These are phyloP conservation scores for Gyromitra esculenta DNA, from an alignment of 2,329 filamentous ascomycete genomes.

Conservation along the genomic window DNA sequence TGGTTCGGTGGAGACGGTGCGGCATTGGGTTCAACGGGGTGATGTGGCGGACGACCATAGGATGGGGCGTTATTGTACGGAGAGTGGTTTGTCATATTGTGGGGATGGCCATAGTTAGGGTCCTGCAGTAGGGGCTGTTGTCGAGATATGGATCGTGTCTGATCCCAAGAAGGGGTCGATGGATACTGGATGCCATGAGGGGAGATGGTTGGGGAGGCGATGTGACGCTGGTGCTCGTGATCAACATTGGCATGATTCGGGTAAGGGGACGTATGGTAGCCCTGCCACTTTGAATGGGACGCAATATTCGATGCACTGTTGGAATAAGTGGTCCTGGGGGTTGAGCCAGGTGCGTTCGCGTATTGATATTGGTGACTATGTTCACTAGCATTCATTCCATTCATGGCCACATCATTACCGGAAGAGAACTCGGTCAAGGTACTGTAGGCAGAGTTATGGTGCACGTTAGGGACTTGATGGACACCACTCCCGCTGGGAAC, in stretches of 20 bases:
- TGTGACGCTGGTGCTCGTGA: conserved; percentile 46
- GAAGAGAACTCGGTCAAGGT: conserved; percentile 20
- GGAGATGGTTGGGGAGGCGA: conserved; percentile 33
- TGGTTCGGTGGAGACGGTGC: conserved; percentile 54
- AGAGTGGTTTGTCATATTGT: conserved; percentile 47
- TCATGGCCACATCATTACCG: conserved; percentile 41
- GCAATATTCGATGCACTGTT: conserved; percentile 20
- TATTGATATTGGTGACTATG: conserved; percentile 48
- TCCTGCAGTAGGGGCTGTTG: conserved; percentile 44
- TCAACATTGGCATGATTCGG: conserved; percentile 35
- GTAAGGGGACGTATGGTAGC: conserved; percentile 28
- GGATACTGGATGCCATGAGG: conserved; percentile 36
- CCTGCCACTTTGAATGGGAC: conserved; percentile 43
- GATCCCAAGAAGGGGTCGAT: conserved; percentile 33
- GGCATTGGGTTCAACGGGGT: conserved; percentile 53
- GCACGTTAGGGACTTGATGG: conserved; percentile 25
- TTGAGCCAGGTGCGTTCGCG: conserved; percentile 43
- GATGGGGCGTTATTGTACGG: conserved; percentile 47
- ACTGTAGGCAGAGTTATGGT: conserved; percentile 33
- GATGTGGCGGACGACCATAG: conserved; percentile 52
- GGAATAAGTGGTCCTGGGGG: conserved; percentile 48
- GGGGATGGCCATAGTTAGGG: conserved; percentile 46
- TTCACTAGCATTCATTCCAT: conserved; percentile 41
- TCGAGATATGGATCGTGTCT: conserved; percentile 36
- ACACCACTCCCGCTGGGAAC: conserved; percentile 45